These are phyloP conservation scores for Ochromonas danica DNA, from an alignment of 108 stramenopile genomes.

Conservation along the genomic window DNA sequence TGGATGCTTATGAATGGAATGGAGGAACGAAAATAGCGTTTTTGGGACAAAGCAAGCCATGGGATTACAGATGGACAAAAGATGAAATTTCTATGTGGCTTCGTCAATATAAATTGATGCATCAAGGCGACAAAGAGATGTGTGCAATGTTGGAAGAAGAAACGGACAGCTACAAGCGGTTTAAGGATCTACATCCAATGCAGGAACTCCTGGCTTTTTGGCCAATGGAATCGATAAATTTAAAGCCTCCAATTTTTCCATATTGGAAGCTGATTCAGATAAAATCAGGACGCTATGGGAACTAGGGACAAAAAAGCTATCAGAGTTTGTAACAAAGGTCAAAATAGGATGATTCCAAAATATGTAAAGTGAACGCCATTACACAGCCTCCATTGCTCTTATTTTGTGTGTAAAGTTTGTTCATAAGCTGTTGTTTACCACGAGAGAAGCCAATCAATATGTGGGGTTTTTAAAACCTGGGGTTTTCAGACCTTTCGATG, in stretches of 20 bases:
- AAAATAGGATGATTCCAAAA: neutral
- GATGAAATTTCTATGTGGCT: conserved; percentile 6
- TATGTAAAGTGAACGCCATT: neutral
- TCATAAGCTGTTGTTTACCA: too few species aligned
- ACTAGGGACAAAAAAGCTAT: neutral
- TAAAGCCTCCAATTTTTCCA: neutral
- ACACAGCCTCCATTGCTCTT: too few species aligned
- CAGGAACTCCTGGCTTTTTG: neutral
- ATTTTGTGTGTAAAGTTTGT: too few species aligned
- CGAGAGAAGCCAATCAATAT: too few species aligned
- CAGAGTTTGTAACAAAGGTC: neutral
- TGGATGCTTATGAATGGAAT: conserved; percentile 2
- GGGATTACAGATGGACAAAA: neutral
- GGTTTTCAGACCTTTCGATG: too few species aligned
- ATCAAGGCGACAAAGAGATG: neutral
- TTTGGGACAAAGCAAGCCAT: conserved; percentile 1
- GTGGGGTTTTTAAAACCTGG: too few species aligned
- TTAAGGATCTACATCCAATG: neutral
- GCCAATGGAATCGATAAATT: neutral
- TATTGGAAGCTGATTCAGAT: neutral
- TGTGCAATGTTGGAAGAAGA: neutral
- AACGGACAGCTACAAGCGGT: neutral
- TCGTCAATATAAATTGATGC: neutral
- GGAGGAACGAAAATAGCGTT: conserved; percentile 1
- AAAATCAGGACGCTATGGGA: neutral